Evolutionary conservation across 2,329 filamentous ascomycete genomes (phyloP), one percentile per base, ranked within the genome.

Genomic region (Triangularia verruculosa): DNA sequence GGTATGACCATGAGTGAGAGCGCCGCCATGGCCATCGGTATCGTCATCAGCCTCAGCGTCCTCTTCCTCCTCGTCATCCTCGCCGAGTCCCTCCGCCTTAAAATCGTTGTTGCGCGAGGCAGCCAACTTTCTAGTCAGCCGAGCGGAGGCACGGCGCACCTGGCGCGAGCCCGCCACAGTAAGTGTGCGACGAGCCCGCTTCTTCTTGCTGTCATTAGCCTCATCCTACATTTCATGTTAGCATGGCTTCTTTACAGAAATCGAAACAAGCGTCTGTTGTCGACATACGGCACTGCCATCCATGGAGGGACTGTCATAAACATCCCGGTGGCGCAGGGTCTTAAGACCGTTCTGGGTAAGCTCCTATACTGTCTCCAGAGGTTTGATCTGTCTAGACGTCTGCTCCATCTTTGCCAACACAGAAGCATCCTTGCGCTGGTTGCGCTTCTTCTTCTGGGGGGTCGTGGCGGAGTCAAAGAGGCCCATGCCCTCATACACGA

Each of bases 391-490:
- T 67, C 83, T 80, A 0, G 90, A 92, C 17, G 85, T 86, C 59
- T 82, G 75, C 69, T 87, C 82, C 75, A 94, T 86, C 64, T 85
- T 83, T 61, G 85, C 80, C 22, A 92, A 78, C n/a, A 92, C 87
- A 0, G 86, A 88, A n/a, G 80, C 82, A 61, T 89, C 86, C 74
- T 94, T 94, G 70, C 89, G 87, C 75, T 94, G 91, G 72, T 93
- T 93, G 59, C 91, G 82, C 77, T 86, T 91, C 54, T 88, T 83
- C 70, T 86, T 89, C 82, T 90, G 89, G 65, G 89, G 85, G 15
- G 87, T 83, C 4, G 88, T 90, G 4, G 91, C 91, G 60, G 91
- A 87, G 74, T 94, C 91, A 72, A 93, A 93, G n/a, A 92, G 82
- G 60, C 86, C 84, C 90, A 93, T 93, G 17, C 91, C 91, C 2